phyloP scores from a whole-genome alignment of 116 monocot species.

The Cymodocea nodosa region DNA sequence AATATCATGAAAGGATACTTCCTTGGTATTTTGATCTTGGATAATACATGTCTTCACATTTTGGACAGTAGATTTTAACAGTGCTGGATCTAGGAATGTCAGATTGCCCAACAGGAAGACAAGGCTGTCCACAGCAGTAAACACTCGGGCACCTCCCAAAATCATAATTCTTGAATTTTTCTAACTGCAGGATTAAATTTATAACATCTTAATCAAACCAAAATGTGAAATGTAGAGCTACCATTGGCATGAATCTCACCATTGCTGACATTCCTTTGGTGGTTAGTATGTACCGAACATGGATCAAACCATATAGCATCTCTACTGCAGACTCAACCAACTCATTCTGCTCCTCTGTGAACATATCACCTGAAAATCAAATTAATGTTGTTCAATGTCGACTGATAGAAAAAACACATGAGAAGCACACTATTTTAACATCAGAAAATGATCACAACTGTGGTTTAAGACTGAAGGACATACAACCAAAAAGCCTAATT shows the following conservation, averaged over 20 bases:
- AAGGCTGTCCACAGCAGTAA: slow-evolving; percentile 65
- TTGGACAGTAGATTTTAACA: slow-evolving; percentile 68
- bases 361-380: slow-evolving; percentile 44
- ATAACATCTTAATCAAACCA: background rate
- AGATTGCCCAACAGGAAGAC: slow-evolving; percentile 70
- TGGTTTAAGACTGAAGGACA: no score
- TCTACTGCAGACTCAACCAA: slow-evolving; percentile 75
- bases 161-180: slow-evolving; percentile 66
- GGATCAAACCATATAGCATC: slow-evolving; percentile 76
- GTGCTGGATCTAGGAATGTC: slow-evolving; percentile 68
- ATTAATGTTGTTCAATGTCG: background rate
- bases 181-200: slow-evolving; percentile 33
- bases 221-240: slow-evolving; percentile 3
- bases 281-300: slow-evolving; percentile 63
- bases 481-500: no score
- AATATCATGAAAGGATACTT: slow-evolving; percentile 51
- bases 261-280: slow-evolving; percentile 79
- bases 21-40: slow-evolving; percentile 80
- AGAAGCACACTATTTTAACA: no score
- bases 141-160: slow-evolving; percentile 78
- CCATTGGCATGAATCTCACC: slow-evolving; percentile 21
- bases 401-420: background rate
- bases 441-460: no score
- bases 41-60: slow-evolving; percentile 72
- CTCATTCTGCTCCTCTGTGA: slow-evolving; percentile 75